These are phyloP conservation scores for Digitaria exilis DNA, from an alignment of 202 grass and related monocot species.

Conservation along the genomic window DNA sequence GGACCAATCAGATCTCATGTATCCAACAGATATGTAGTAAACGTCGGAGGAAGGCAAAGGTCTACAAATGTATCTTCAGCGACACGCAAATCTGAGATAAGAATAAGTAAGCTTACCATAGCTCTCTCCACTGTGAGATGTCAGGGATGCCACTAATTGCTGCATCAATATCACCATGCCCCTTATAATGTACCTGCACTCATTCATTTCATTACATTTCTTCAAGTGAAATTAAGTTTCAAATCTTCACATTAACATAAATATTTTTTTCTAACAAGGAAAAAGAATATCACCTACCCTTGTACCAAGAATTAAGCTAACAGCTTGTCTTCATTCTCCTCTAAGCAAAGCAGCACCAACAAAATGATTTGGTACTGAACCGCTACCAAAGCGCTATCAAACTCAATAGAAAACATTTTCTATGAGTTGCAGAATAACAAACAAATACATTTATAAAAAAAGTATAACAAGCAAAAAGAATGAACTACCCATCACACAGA, in stretches of 20 bases:
- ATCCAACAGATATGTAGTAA: too few species aligned
- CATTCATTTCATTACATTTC: constrained; percentile 61
- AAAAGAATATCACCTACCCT: constrained; percentile 84
- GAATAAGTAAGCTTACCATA: constrained; percentile 61
- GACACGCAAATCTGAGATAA: constrained; percentile 17
- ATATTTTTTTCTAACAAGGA: constrained; percentile 16
- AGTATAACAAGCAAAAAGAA: constrained; percentile 21
- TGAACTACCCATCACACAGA: neutral
- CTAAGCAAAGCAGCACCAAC: constrained; percentile 86
- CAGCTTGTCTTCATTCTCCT: constrained; percentile 91
- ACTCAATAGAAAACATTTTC: neutral
- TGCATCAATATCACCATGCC: constrained; percentile 62
- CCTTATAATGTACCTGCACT: constrained; percentile 69
- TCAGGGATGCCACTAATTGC: constrained; percentile 67
- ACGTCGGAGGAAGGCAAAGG: too few species aligned
- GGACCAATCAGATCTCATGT: too few species aligned
- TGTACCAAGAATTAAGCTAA: constrained; percentile 86
- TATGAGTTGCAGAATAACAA: constrained; percentile 9
- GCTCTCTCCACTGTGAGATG: constrained; percentile 79
- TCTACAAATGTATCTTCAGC: too few species aligned
- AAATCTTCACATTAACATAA: constrained; percentile 33
- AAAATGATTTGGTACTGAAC: constrained; percentile 86
- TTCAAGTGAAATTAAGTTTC: constrained; percentile 52
- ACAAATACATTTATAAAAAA: constrained; percentile 13
- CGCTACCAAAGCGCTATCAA: constrained; percentile 89